Evolutionary conservation across 2,329 filamentous ascomycete genomes (phyloP), one percentile per base, ranked within the genome.

Genomic region (Botrytis galanthina): DNA sequence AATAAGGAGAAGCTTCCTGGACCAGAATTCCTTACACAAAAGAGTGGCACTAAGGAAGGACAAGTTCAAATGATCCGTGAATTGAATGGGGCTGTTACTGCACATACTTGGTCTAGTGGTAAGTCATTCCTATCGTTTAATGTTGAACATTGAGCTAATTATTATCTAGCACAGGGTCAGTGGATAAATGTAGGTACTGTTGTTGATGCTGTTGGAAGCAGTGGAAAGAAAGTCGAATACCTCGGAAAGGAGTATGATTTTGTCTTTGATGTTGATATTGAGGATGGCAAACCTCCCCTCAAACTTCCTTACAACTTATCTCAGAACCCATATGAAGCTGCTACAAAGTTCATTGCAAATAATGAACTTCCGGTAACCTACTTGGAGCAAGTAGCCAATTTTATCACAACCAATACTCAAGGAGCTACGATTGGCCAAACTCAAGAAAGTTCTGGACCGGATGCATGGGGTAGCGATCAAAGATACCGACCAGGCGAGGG

Each of bases 111-210:
- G 95, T 97, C 95, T 12, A 74, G 75, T 37, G 71, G 78, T 78
- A 74, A 72, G 77, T 73, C 22, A 48, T 51, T 5, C 1, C 18
- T 66, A 1, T 6, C n/a, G 26, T 14, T 51, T 57, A 9, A 20
- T 69, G 14, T 46, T 5, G 39, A 32, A 12, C 39, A 37, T 7
- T 63, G 46, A 44, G 44, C 71, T 77, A 48, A 76, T 70, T 26
- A 44, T 71, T 64, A 29, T 44, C 78, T 82, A 79, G 84, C 88
- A 76, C 86, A 91, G 75, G 86, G 89, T 70, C 86, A 94, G 81
- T 98, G 95, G 95, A 86, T 94, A 73, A 92, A 92, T 75, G 92
- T 98, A 14, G 96, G 96, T n/a, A 97, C 94, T 0, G 95, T 99
- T 0, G 96, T 98, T 18, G 94, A 97, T 78, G 90, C 94, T 5